These are phyloP conservation scores for Populus hybrid DNA, from an alignment of 441 rosid genomes.

Conservation along the genomic window DNA sequence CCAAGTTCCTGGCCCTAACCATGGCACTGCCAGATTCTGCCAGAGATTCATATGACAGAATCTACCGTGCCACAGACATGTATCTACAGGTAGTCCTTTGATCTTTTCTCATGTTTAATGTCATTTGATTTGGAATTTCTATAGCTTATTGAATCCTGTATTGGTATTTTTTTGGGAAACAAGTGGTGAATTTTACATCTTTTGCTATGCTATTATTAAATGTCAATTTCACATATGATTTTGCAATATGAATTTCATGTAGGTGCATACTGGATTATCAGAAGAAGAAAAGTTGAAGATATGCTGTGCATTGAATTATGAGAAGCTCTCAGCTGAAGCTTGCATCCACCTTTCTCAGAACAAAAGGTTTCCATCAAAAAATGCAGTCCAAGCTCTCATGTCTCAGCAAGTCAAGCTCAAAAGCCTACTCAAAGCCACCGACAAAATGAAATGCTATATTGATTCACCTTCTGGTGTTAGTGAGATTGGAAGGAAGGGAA, in stretches of 20 bases:
- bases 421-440: constrained; percentile 28
- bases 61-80: constrained; percentile 65
- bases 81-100: constrained; percentile 59
- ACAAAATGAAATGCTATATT: constrained; percentile 5
- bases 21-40: constrained; percentile 63
- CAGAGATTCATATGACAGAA: constrained; percentile 52
- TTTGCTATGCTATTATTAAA: neutral
- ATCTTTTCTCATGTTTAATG: neutral
- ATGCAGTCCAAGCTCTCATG: constrained; percentile 31
- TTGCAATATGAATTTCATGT: neutral
- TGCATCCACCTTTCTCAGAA: constrained; percentile 54
- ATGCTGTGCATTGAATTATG: constrained; percentile 47
- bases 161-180: neutral
- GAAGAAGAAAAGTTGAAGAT: constrained; percentile 61
- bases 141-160: neutral
- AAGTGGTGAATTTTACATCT: neutral
- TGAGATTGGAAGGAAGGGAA: constrained; percentile 24
- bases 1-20: constrained; percentile 60
- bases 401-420: constrained; percentile 48
- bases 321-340: constrained; percentile 59
- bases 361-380: constrained; percentile 50
- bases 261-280: constrained; percentile 68
- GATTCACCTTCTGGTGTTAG: constrained; percentile 27
- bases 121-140: neutral
- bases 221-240: neutral